Conservation (phyloP, 345 rosid species). For the Eucalyptus marginata region DNA sequence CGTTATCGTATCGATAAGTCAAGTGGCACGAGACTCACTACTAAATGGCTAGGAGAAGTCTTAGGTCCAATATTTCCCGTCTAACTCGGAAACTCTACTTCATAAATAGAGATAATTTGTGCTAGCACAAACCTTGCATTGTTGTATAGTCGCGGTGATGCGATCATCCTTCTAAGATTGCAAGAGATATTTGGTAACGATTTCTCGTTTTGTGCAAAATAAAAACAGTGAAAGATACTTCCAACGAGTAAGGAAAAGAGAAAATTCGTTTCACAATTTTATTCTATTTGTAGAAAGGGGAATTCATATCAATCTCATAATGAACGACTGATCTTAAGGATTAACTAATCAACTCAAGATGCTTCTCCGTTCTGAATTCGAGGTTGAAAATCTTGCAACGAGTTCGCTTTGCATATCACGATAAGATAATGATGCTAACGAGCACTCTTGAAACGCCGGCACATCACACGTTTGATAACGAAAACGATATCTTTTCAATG, state of each 20-base stretch:
- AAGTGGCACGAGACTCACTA: neutral
- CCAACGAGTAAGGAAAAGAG: fast-evolving
- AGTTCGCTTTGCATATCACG: neutral
- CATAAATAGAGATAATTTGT: neutral
- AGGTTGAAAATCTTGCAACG: neutral
- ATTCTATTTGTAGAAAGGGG: fast-evolving
- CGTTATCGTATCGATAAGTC: fast-evolving
- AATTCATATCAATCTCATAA: too few species aligned
- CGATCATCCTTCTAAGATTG: neutral
- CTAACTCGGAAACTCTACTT: neutral
- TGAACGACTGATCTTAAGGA: fast-evolving
- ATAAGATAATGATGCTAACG: too few species aligned
- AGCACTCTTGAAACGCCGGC: neutral
- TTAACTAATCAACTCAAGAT: neutral
- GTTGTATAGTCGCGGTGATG: fast-evolving
- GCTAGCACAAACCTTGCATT: neutral
- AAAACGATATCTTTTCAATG: neutral
- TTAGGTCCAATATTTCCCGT: fast-evolving
- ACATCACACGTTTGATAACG: fast-evolving
- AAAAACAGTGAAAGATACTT: neutral
- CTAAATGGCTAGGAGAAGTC: neutral
- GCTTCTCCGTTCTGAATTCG: fast-evolving
- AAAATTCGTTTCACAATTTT: too few species aligned
- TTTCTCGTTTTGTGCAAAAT: fast-evolving
- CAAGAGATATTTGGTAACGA: fast-evolving